Evolutionary conservation across 1,139 yeast species (phyloP), one percentile per base, ranked within the genome.

Genomic region (Pichia sp.): DNA sequence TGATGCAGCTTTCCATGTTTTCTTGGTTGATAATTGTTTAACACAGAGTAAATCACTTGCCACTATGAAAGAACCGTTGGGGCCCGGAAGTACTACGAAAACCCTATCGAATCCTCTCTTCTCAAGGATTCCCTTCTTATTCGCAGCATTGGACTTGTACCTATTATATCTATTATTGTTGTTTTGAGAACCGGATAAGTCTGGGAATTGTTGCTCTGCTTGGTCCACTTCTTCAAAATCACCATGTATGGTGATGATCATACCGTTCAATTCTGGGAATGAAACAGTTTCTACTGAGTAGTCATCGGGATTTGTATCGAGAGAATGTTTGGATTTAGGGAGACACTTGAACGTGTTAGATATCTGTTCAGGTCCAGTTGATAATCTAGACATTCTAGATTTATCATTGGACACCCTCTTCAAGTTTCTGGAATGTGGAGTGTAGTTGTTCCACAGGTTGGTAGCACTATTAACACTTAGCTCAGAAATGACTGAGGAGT

Each of bases 101-200:
- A 81, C 70, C 53, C 98, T 71, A 58, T 91, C 97, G 58, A 91
- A 91, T n/a, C 91, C 74, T 54, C 91, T 80, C 45, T 67, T 66
- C 20, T 73, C 62, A 30, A 81, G 60, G n/a, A 69, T 58, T 24
- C 67, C 60, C 35, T 66, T 64, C 14, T 34, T 34, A 10, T 40
- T 30, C 8, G 34, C 28, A n/a, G 27, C 26, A 12, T 44, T 45
- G 29, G 32, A 30, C 12, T 29, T 34, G 22, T 38, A 29, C 6
- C 37, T 32, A 13, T 24, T 34, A 21, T 39, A 30, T 8, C 38
- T 29, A 28, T 28, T 32, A 24, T 33, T 33, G 26, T 13, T 27
- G 22, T 25, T 19, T 18, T 22, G 30, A 19, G n/a, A 36, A 37
- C 41, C 46, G 30, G 36, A 15, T 2, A 27, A 20, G 10, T 49